Evolutionary conservation across 1,284 basidiomycete species (phyloP).

Genomic region (Hemileia vastatrix): DNA sequence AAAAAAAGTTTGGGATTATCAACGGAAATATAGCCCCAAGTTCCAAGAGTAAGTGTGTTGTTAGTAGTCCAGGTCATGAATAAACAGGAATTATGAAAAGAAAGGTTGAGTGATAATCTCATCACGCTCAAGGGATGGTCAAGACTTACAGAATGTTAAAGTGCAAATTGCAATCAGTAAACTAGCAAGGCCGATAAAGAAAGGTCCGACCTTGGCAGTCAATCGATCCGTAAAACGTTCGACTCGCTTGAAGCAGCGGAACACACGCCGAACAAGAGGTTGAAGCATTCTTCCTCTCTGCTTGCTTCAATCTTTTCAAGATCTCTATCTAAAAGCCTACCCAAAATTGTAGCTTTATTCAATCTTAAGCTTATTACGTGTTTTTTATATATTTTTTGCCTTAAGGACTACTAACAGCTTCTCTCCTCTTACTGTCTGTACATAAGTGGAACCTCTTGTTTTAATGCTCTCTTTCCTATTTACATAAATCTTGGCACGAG

Average conservation of each 20-base stretch:
- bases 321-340: too few species aligned
- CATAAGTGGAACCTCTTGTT: too few species aligned
- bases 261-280: slow-evolving; percentile 52
- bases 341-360: too few species aligned
- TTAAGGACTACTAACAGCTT: too few species aligned
- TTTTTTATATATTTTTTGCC: too few species aligned
- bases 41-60: neutral
- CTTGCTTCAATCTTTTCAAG: too few species aligned
- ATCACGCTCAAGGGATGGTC: slow-evolving; percentile 8
- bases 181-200: slow-evolving; percentile 71
- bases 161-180: slow-evolving; percentile 60
- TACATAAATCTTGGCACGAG: too few species aligned
- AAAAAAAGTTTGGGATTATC: slow-evolving; percentile 50
- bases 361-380: too few species aligned
- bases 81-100: slow-evolving; percentile 7
- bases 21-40: too few species aligned
- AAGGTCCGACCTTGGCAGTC: slow-evolving; percentile 79
- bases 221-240: slow-evolving; percentile 67
- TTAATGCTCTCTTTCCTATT: too few species aligned
- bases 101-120: slow-evolving; percentile 26
- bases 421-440: too few species aligned
- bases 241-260: slow-evolving; percentile 71
- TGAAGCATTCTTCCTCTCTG: too few species aligned
- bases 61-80: slow-evolving; percentile 49
- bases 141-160: slow-evolving; percentile 66